Evolutionary conservation across 306 rosid species (phyloP).

Genomic region (Inga laurina): DNA sequence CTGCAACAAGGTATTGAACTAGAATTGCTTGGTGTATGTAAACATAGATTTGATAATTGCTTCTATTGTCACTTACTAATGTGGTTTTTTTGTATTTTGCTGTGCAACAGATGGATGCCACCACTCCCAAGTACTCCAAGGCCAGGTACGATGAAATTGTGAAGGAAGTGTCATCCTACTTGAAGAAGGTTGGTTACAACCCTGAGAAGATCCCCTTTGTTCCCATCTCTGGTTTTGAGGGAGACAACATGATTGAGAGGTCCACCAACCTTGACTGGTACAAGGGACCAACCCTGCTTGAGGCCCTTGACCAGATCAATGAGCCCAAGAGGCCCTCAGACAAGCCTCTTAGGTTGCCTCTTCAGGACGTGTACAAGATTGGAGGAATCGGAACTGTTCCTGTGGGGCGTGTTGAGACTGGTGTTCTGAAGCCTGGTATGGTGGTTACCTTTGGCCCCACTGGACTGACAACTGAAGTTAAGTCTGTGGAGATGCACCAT

Average conservation of each 20-base stretch:
- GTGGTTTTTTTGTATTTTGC: not conserved
- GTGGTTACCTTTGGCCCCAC: slow-evolving; percentile 44
- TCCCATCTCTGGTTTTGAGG: slow-evolving; percentile 94
- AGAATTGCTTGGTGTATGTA: not conserved
- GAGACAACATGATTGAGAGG: slow-evolving; percentile 92
- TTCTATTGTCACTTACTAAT: not conserved
- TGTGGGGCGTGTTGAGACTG: slow-evolving; percentile 86
- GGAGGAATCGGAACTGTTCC: slow-evolving; percentile 97
- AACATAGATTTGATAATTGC: not conserved
- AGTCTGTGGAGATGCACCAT: slow-evolving; percentile 54
- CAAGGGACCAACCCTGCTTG: slow-evolving; percentile 95
- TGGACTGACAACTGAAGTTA: slow-evolving; percentile 48
- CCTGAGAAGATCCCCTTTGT: slow-evolving; percentile 84
- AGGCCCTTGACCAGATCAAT: slow-evolving; percentile 70
- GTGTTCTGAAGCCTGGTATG: slow-evolving; percentile 38
- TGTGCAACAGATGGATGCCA: slow-evolving; percentile 79
- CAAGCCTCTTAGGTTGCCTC: slow-evolving; percentile 89
- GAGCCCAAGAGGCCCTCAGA: slow-evolving; percentile 93
- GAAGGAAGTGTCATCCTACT: slow-evolving; percentile 88
- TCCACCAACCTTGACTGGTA: slow-evolving; percentile 95
- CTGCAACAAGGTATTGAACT: slow-evolving; percentile 72
- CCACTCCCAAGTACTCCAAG: slow-evolving; percentile 87
- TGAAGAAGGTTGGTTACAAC: slow-evolving; percentile 93
- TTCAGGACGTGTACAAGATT: slow-evolving; percentile 97
- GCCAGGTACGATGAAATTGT: slow-evolving; percentile 87